phyloP scores from a whole-genome alignment of 2,329 filamentous ascomycete genomes.

The Aspergillus quadrilineatus region DNA sequence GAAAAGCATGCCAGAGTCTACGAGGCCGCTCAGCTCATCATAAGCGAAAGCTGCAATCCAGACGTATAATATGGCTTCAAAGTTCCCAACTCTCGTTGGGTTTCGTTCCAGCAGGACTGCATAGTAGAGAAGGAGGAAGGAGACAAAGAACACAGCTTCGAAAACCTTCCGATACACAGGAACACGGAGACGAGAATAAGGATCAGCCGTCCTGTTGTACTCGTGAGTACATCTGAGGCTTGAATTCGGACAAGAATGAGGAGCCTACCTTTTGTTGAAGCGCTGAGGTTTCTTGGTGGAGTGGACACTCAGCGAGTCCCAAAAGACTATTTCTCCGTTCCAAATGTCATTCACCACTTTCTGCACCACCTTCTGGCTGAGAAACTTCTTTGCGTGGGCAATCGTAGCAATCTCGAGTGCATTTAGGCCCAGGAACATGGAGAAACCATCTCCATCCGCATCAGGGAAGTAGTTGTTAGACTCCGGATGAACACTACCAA shows the following conservation, averaged over 20 bases:
- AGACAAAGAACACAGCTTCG: slow-evolving; percentile 76
- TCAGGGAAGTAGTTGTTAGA: slow-evolving; percentile 42
- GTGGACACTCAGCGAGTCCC: slow-evolving; percentile 72
- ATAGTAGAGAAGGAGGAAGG: slow-evolving; percentile 79
- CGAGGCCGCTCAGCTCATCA: slow-evolving; percentile 80
- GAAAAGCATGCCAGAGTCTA: slow-evolving; percentile 82
- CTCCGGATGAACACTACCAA: slow-evolving; percentile 52
- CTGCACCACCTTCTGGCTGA: slow-evolving; percentile 77
- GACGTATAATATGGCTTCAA: slow-evolving; percentile 74
- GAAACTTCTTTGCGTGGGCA: slow-evolving; percentile 77
- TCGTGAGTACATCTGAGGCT: neutral
- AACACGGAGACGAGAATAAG: slow-evolving; percentile 73
- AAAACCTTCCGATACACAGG: slow-evolving; percentile 83
- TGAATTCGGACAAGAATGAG: too few relatives aligned
- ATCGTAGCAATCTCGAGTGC: slow-evolving; percentile 84
- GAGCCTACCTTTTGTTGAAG: slow-evolving; percentile 61
- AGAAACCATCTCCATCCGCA: slow-evolving; percentile 58
- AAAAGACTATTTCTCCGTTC: slow-evolving; percentile 84
- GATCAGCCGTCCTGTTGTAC: slow-evolving; percentile 59
- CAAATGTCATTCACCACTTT: slow-evolving; percentile 82
- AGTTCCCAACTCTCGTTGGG: slow-evolving; percentile 61
- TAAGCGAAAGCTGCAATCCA: slow-evolving; percentile 88
- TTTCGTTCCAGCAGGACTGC: slow-evolving; percentile 76
- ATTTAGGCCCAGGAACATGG: slow-evolving; percentile 75
- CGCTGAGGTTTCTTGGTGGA: slow-evolving; percentile 73